phyloP scores from a whole-genome alignment of 2,329 filamentous ascomycete species.

The Monosporascus sp. region DNA sequence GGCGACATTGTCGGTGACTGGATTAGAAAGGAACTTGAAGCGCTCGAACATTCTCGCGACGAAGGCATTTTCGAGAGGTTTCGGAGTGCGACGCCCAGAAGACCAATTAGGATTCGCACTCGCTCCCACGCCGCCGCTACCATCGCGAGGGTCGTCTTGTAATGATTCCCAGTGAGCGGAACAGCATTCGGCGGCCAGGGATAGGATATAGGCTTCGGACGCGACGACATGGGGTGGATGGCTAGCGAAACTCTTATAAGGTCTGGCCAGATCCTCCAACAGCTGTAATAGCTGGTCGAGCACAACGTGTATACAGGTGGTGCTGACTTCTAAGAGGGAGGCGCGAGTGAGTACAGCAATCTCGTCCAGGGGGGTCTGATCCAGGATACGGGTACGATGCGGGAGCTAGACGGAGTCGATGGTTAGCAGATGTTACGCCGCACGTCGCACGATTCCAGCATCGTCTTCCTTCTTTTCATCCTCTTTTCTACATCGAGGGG shows the following conservation, averaged over 20 bases:
- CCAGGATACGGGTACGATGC: slow-evolving; percentile 55
- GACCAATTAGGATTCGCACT: slow-evolving; percentile 1
- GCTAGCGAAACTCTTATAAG: slow-evolving; percentile 44
- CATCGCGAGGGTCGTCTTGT: slow-evolving; percentile 7
- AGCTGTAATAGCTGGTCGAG: slow-evolving; percentile 52
- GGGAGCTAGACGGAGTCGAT: slow-evolving; percentile 43
- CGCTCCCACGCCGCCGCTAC: neutral
- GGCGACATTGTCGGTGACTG: slow-evolving; percentile 52
- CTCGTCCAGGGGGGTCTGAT: slow-evolving; percentile 56
- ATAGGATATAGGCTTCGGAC: slow-evolving; percentile 61
- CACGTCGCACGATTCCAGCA: neutral
- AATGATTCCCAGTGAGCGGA: slow-evolving; percentile 52
- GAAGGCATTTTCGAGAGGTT: slow-evolving; percentile 43
- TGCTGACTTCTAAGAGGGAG: slow-evolving; percentile 57
- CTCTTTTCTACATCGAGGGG: too few species aligned
- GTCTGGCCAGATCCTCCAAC: slow-evolving; percentile 53
- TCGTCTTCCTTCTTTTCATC: too few species aligned
- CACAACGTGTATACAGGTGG: slow-evolving; percentile 46
- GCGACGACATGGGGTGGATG: slow-evolving; percentile 57
- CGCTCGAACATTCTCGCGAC: slow-evolving; percentile 51
- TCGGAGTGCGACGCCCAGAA: slow-evolving; percentile 20
- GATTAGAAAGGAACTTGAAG: slow-evolving; percentile 52
- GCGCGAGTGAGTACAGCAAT: slow-evolving; percentile 55
- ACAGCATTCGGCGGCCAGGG: slow-evolving; percentile 61
- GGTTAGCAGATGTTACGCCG: neutral